A percentile compares a stretch with the other conserved stretches of the same genome.
Conservation (phyloP, 2,329 filamentous ascomycete species). For the Sporothrix schenckii region DNA sequence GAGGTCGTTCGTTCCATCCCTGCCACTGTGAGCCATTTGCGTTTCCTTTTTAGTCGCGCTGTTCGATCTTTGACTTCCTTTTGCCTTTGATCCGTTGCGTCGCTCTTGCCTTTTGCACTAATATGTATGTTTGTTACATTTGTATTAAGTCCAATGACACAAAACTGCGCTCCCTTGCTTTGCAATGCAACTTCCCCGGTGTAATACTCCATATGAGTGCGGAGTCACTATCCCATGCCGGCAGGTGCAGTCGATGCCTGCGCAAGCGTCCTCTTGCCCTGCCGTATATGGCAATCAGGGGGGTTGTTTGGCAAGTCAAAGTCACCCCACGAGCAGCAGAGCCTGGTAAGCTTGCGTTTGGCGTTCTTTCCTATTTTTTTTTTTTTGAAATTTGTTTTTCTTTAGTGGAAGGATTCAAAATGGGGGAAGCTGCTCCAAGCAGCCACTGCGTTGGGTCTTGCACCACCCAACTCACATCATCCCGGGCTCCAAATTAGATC, state of each 20-base stretch:
- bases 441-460: constrained; percentile 20
- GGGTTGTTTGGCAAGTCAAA: neutral
- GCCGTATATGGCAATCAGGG: constrained; percentile 5
- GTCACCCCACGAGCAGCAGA: constrained; percentile 20
- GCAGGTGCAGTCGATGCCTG: constrained; percentile 7
- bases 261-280: neutral
- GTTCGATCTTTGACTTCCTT: neutral
- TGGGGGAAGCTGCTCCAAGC: constrained; percentile 2
- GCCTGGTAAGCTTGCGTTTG: neutral
- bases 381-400: neutral
- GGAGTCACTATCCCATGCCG: constrained; percentile 11
- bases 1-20: neutral
- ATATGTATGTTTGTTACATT: too few species aligned
- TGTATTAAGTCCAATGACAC: neutral
- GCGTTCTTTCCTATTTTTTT: neutral
- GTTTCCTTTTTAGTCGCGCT: neutral
- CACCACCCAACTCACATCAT: constrained; percentile 16
- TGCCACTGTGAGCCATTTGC: neutral
- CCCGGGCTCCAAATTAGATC: neutral
- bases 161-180: neutral
- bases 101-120: neutral
- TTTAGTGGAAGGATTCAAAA: neutral
- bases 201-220: constrained; percentile 1
- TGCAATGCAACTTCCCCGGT: constrained; percentile 19
- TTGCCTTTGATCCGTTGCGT: neutral